A percentile compares a stretch with the other conserved stretches of the same genome.
phyloP scores from a whole-genome alignment of 352 stramenopile species.

The Plasmopara viticola region DNA sequence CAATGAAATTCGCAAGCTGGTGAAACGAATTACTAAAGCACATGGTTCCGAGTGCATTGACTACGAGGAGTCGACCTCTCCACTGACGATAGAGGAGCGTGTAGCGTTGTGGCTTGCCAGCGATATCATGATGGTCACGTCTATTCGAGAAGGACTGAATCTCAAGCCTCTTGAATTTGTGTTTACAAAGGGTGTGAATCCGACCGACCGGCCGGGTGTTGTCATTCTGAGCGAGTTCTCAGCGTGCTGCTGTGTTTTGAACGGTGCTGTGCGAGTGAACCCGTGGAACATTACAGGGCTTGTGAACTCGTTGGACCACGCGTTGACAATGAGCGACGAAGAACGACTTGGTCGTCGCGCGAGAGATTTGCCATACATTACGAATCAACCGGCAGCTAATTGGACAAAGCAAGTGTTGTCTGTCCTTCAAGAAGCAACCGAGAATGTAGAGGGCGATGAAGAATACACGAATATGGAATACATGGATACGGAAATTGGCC shows the following conservation, averaged over 20 bases:
- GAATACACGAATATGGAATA: slow-evolving; percentile 85
- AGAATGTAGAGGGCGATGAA: slow-evolving; percentile 59
- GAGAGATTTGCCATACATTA: slow-evolving; percentile 96
- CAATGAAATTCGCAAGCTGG: slow-evolving; percentile 75
- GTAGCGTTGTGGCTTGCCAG: slow-evolving; percentile 92
- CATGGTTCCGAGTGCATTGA: slow-evolving; percentile 75
- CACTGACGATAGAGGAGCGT: slow-evolving; percentile 85
- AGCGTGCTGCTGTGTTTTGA: slow-evolving; percentile 93
- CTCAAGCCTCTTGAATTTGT: slow-evolving; percentile 95
- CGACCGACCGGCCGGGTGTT: slow-evolving; percentile 81
- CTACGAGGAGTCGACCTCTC: slow-evolving; percentile 80
- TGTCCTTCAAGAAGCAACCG: slow-evolving; percentile 78
- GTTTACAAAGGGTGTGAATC: slow-evolving; percentile 63
- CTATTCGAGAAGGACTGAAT: slow-evolving; percentile 97
- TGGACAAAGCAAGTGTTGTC: slow-evolving; percentile 95
- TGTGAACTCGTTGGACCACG: slow-evolving; percentile 89
- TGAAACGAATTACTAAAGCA: slow-evolving; percentile 66
- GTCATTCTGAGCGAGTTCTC: slow-evolving; percentile 97
- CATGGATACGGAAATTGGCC: slow-evolving; percentile 78
- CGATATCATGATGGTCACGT: slow-evolving; percentile 94
- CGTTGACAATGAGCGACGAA: slow-evolving; percentile 88
- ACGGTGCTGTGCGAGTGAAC: slow-evolving; percentile 94
- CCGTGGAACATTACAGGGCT: slow-evolving; percentile 95
- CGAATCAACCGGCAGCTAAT: slow-evolving; percentile 83
- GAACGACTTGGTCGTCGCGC: slow-evolving; percentile 87